phyloP scores from a whole-genome alignment of 2,329 filamentous ascomycete species.

The Lasiodiplodia gonubiensis region DNA sequence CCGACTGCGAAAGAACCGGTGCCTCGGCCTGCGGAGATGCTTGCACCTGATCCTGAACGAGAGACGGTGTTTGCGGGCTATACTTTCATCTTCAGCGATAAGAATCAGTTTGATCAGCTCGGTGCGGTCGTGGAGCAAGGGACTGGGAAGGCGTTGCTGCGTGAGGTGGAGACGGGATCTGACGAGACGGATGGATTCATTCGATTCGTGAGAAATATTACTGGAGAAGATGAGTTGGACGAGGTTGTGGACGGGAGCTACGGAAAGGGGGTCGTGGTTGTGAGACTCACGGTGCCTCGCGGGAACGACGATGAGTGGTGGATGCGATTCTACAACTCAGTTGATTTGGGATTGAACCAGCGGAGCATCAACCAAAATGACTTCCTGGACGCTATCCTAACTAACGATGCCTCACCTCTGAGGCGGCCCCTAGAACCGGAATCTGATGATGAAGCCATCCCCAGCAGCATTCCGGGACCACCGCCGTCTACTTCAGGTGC shows the following conservation, averaged over 20 bases:
- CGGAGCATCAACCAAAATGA: conserved; percentile 87
- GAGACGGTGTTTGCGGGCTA: conserved; percentile 81
- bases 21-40: conserved; percentile 69
- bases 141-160: conserved; percentile 79
- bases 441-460: conserved; percentile 31
- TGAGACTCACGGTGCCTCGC: conserved; percentile 70
- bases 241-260: conserved; percentile 68
- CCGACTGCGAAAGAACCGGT: conserved; percentile 77
- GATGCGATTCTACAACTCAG: conserved; percentile 68
- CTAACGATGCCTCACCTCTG: conserved; percentile 75
- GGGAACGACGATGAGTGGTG: conserved; percentile 65
- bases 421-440: conserved; percentile 65
- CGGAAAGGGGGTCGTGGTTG: conserved; percentile 76
- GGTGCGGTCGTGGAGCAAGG: conserved; percentile 76
- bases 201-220: conserved; percentile 73
- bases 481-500: conserved; percentile 28
- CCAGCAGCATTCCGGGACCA: conserved; percentile 34
- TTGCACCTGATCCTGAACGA: conserved; percentile 71
- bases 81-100: conserved; percentile 85
- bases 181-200: conserved; percentile 79
- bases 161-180: conserved; percentile 63
- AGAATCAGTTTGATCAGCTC: conserved; percentile 76
- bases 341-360: conserved; percentile 77
- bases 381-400: conserved; percentile 87
- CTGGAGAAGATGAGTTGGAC: conserved; percentile 74